Conservation (phyloP, 139 green algal species). For the Volvox reticuliferus region DNA sequence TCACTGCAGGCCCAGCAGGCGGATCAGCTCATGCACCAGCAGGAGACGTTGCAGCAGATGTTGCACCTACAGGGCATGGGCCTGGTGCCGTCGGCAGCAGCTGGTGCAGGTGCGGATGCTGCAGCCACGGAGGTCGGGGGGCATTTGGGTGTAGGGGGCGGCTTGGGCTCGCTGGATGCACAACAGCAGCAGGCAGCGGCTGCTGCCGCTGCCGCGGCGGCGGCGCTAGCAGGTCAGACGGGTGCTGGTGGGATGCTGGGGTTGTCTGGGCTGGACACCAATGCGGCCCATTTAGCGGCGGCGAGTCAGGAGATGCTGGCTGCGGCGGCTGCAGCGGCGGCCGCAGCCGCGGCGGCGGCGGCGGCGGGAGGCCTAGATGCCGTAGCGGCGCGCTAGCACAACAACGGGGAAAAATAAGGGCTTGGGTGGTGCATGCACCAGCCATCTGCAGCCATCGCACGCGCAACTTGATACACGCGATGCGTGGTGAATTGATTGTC, state of each 20-base stretch:
- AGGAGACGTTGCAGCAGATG: constrained; percentile 11
- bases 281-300: not conserved
- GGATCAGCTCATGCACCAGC: constrained; percentile 13
- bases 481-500: no score
- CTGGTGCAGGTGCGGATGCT: not conserved
- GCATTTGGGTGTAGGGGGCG: not conserved
- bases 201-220: constrained; percentile 12
- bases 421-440: no score
- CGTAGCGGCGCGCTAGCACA: not conserved
- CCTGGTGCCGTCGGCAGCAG: not conserved
- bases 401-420: no score
- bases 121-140: no score
- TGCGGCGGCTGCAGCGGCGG: constrained; percentile 1
- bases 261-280: not conserved
- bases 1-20: not conserved
- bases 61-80: constrained; percentile 36
- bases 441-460: no score
- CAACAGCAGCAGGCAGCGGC: constrained; percentile 21
- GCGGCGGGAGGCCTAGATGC: not conserved
- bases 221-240: constrained; percentile 9
- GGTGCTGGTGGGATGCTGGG: not conserved
- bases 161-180: not conserved
- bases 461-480: no score
- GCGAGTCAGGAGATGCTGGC: constrained; percentile 22
- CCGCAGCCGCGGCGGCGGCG: constrained; percentile 19